Evolutionary conservation across 305 asterid genomes (phyloP).

Genomic region (Rubia peregrina): DNA sequence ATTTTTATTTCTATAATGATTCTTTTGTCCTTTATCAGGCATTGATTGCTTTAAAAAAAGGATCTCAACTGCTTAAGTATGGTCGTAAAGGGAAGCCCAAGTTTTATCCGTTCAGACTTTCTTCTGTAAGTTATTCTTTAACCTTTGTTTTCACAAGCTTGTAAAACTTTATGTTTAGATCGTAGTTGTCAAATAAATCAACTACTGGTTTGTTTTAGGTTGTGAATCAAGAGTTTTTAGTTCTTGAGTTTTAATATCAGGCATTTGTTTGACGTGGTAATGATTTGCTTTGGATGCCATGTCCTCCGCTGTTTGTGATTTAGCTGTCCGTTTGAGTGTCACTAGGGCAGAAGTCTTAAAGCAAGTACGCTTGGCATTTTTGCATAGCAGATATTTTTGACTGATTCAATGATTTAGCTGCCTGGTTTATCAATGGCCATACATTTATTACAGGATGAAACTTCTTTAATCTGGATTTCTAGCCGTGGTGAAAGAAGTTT

Average conservation of each 20-base stretch:
- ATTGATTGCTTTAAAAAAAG: constrained; percentile 81
- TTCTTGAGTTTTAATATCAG: background rate
- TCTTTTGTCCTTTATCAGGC: constrained; percentile 45
- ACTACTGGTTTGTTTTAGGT: background rate
- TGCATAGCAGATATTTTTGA: background rate
- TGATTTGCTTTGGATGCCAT: constrained; percentile 2
- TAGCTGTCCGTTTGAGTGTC: background rate
- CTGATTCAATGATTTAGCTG: background rate
- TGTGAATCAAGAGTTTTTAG: background rate
- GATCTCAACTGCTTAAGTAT: constrained; percentile 87
- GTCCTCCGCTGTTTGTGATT: background rate
- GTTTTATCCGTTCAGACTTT: constrained; percentile 80
- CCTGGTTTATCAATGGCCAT: background rate
- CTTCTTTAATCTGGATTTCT: constrained; percentile 84
- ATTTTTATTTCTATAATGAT: constrained; percentile 12
- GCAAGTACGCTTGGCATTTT: background rate
- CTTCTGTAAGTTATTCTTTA: constrained; percentile 46
- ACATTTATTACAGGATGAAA: constrained; percentile 57
- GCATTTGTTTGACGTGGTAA: background rate
- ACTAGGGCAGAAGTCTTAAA: background rate
- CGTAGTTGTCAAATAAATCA: background rate
- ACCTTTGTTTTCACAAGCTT: background rate
- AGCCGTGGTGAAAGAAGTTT: constrained; percentile 76
- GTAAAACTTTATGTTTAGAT: background rate
- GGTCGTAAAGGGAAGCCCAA: constrained; percentile 96